Base-by-base conservation (phyloP, 2,329 filamentous ascomycete species). In the Aspergillus novofumigatus region DNA sequence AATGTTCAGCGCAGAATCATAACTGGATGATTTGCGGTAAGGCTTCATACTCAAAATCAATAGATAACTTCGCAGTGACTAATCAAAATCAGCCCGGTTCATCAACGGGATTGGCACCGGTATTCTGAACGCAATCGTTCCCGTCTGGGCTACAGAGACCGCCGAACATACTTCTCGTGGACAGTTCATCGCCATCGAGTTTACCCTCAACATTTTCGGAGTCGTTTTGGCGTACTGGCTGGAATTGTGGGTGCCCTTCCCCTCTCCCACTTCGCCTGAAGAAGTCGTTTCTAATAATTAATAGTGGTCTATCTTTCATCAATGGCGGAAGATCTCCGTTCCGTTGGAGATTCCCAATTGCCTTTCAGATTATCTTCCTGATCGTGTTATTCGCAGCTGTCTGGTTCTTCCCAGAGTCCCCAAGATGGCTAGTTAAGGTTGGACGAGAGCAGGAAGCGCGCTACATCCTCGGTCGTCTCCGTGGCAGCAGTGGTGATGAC, bases 131-230 rank as follows among this genome's bases (percentile, higher is more conserved):
- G 83, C 86, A 7, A 89, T 90, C 60, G 83, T 87, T 0, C 87
- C 87, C 0, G 86, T 89, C 3, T 90, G 86, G 86, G 86, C 86
- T 0, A 87, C 87, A 0, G 88, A 90, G 70, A 87, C 84, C 0
- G 83, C 86, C 0, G 83, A 87, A 42, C 85, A 89, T 65, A 88
- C 82, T 0, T 86, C 83, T 2, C 81, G 88, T 44, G 88, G 88
- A 5, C 81, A 85, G 50, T 88, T 89, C 60, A 84, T 90, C 56
- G 85, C 86, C 9, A 85, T 89, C 54, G 87, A 90, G 65, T 90
- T 91, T 60, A 90, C 86, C 0, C 72, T 90, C 8, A 91, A 90
- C 66, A 89, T 90, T 59, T 85, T 89, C 50, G 87, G 87, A 65
- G 85, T 89, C 0, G 83, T 86, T 21, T 77, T 86, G 38, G 74